Base-by-base conservation (phyloP, 1,284 basidiomycete species). In the Ustilago nuda region DNA sequence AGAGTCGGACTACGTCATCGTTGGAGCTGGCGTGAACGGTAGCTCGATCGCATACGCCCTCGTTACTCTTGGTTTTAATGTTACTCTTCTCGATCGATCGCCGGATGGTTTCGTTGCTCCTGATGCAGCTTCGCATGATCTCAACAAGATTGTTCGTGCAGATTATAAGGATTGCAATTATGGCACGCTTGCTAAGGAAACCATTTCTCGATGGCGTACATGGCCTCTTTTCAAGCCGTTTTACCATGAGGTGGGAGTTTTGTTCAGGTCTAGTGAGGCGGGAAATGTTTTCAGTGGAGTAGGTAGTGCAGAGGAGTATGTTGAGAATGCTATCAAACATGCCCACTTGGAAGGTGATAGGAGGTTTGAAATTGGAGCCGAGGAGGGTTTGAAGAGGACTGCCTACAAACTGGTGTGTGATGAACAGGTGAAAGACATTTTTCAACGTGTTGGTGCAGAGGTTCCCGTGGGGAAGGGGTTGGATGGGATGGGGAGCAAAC, bases 1-100 rank as follows among this genome's bases (percentile, higher is more conserved):
- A 12, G 15, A 58, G 17, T 27, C 32, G 12, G 76, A 80, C 57
- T 72, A 77, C 50, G 55, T 81, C 12, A 63, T 95, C 72, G 88
- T 94, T 52, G 94, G 94, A n/a, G 91, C 92, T 39, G 94, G 94
- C 12, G 91, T 91, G 70, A 94, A 94, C 82, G 94, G 94, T 3
- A 87, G 93, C n/a, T 93, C 93, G 3, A 92, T 69, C 53, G 74
- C 69, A 8, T 8, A 93, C 0, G 92, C 93, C 1, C 90, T 91
- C 69, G 87, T 93, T 39, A 84, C 87, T 55, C 88, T 90, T 61
- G 92, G 92, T 12, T 92, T 91, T 84, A 89, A 74, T 69, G 88
- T 95, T 61, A 92, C 91, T 1, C 85, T 95, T 4, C 87, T 95
- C 52, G 82, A 84, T 11, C 81, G 78, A 1, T 79, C 76, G 3